Percentiles rank a stretch among this genome's conserved stretches.
Evolutionary conservation across 2,329 filamentous ascomycete genomes (phyloP).

Genomic region (Alternaria arbusti): DNA sequence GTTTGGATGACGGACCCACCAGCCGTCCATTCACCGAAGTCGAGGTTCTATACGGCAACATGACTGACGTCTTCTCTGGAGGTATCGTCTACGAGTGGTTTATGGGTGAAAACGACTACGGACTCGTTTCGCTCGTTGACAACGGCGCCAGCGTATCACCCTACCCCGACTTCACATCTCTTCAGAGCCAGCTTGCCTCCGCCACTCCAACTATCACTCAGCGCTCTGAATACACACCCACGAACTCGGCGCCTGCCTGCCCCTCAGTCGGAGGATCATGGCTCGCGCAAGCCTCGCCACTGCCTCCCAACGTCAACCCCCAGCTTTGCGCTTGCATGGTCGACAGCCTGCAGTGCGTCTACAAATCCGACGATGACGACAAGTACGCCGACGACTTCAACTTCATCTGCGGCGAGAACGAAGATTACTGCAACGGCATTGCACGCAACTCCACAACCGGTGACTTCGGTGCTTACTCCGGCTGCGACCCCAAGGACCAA

Average conservation of each 20-base stretch:
- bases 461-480: constrained; percentile 75
- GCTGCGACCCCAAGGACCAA: constrained; percentile 74
- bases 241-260: constrained; percentile 74
- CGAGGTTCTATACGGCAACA: constrained; percentile 78
- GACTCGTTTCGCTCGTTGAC: constrained; percentile 71
- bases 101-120: constrained; percentile 88
- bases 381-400: constrained; percentile 73
- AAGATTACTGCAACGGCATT: constrained; percentile 70
- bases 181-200: constrained; percentile 71
- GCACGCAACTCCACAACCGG: constrained; percentile 70
- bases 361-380: constrained; percentile 64
- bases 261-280: constrained; percentile 70
- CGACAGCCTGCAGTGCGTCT: constrained; percentile 72
- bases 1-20: constrained; percentile 46
- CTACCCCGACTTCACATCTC: constrained; percentile 72
- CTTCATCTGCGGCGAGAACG: constrained; percentile 68
- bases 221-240: constrained; percentile 70
- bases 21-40: constrained; percentile 87
- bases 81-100: constrained; percentile 99
- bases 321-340: constrained; percentile 87
- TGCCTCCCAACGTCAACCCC: constrained; percentile 83
- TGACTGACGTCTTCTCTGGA: constrained; percentile 88
- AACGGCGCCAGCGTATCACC: constrained; percentile 67
- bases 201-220: constrained; percentile 70
- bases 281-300: constrained; percentile 68